Evolutionary conservation across 2,329 filamentous ascomycete genomes (phyloP).

Genomic region (Atkinsonella hypoxylon): DNA sequence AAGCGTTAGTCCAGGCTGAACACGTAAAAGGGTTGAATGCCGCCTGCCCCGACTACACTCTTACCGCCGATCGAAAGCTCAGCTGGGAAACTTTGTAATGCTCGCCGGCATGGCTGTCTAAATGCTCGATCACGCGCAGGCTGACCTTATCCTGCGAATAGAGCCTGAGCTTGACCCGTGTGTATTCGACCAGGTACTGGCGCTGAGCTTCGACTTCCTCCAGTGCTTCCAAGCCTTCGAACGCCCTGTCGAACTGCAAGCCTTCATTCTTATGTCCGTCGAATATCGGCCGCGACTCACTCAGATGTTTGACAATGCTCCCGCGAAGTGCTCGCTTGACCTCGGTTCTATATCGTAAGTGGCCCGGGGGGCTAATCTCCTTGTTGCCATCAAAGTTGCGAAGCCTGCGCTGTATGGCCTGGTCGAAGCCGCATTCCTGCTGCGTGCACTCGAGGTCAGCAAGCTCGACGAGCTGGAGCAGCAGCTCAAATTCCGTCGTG

Average conservation of each 20-base stretch:
- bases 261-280: constrained; percentile 15
- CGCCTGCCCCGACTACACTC: constrained; percentile 1
- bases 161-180: constrained; percentile 10
- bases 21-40: background rate
- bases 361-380: constrained; percentile 6
- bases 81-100: constrained; percentile 21
- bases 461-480: constrained; percentile 16
- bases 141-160: constrained; percentile 7
- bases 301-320: too few relatives aligned
- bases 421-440: constrained; percentile 21
- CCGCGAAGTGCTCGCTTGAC: too few relatives aligned
- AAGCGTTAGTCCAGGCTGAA: background rate
- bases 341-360: too few relatives aligned
- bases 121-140: constrained; percentile 15
- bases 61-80: constrained; percentile 22
- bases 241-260: constrained; percentile 13
- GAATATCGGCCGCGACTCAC: constrained; percentile 15
- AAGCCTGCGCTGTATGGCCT: constrained; percentile 18
- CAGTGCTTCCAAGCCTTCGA: constrained; percentile 20
- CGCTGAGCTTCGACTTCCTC: constrained; percentile 23
- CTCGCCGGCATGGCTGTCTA: constrained; percentile 16
- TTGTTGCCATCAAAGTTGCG: constrained; percentile 20
- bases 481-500: constrained; percentile 11
- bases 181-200: constrained; percentile 15
- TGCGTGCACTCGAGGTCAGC: constrained; percentile 9